These are phyloP conservation scores for Backusella westeae DNA, from an alignment of 192 early-diverging fungal genomes.

Conservation along the genomic window DNA sequence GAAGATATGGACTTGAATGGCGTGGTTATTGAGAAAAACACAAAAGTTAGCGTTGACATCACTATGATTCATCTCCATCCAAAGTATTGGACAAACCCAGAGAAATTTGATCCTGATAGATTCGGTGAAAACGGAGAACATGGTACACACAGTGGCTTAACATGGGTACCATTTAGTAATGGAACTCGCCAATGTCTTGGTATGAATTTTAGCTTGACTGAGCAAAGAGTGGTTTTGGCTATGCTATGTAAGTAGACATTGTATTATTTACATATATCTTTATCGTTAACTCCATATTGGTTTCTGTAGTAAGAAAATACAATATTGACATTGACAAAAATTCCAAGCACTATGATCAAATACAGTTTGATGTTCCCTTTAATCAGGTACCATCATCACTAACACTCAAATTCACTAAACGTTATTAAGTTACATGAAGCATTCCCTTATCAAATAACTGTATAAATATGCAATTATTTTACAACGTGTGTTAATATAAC, in stretches of 20 bases:
- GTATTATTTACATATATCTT: neutral
- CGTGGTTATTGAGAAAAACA: slow-evolving; percentile 43
- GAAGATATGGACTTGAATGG: slow-evolving; percentile 32
- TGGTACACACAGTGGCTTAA: neutral
- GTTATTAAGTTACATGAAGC: neutral
- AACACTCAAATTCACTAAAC: neutral
- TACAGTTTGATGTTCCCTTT: neutral
- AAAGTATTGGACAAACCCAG: slow-evolving; percentile 22
- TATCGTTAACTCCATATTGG: neutral
- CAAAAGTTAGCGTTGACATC: slow-evolving; percentile 29
- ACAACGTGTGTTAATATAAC: neutral
- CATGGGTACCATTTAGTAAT: slow-evolving; percentile 53
- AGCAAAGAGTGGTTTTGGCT: slow-evolving; percentile 55
- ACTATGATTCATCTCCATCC: slow-evolving; percentile 21
- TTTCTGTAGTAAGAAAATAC: neutral
- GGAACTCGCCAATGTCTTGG: slow-evolving; percentile 59
- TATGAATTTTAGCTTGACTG: slow-evolving; percentile 55
- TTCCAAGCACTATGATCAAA: neutral
- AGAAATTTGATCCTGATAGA: slow-evolving; percentile 30
- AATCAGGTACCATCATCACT: neutral
- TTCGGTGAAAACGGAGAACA: slow-evolving; percentile 22
- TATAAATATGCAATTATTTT: neutral
- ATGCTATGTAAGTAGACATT: slow-evolving; percentile 39
- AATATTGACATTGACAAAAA: neutral
- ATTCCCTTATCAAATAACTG: neutral